Base-by-base conservation (phyloP, 2,329 filamentous ascomycete genomes). In the Talaromyces islandicus region DNA sequence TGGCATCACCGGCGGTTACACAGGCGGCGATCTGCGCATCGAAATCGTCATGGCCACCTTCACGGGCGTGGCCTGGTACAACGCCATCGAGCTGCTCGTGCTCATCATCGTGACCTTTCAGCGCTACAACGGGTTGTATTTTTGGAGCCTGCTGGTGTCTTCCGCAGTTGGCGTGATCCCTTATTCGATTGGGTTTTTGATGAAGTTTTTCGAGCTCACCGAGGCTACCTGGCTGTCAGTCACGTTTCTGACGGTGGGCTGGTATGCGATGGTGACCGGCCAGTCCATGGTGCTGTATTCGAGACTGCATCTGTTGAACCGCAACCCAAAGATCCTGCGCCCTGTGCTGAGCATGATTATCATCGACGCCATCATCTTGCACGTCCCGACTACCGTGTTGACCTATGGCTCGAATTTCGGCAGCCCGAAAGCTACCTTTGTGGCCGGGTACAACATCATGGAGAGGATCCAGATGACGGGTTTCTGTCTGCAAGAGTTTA, bases 401-500 rank as follows among this genome's bases (percentile, higher is more conserved):
- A 78, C 77, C 11, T 79, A 74, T 60, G 77, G 77, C 46, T 73
- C 71, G 48, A 79, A 79, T 62, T 59, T 75, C n/a, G 65, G 64
- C 14, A 27, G 57, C 24, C 50, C 63, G 14, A 60, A 58, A 6
- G 19, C 59, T 38, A 57, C 60, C 12, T 78, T 72, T 61, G 68
- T 70, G 19, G 60, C 59, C 3, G 75, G 72, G 7, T 80, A 79
- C 66, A 75, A 77, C 50, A 66, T 78, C 35, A 77, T 82, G 72
- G 83, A 85, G 64, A 81, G 81, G 67, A 75, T 85, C 19, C 81
- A 85, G 65, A 80, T 85, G 67, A 81, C 80, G 6, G 73, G 81
- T 7, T 85, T 85, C 66, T 83, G 80, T 64, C 58, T 84, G 12
- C 83, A 85, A 64, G 83, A 85, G 60, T 75, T 80, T 56, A 74